Conservation (phyloP, 75 land plant species). For the Cunninghamia lanceolata region DNA sequence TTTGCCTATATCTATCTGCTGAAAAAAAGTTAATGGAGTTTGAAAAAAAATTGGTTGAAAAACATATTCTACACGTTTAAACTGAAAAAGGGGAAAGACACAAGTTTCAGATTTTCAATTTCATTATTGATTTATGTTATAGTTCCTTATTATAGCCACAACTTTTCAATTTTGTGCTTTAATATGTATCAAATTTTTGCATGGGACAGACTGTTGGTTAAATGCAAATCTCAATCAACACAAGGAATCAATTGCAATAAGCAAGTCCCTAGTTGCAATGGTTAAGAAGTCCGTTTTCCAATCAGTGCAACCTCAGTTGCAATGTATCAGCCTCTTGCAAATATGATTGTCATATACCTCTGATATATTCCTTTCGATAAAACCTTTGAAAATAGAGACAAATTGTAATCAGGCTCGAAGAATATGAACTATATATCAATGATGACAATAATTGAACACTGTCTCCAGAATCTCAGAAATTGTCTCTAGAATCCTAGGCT, state of each 20-base stretch:
- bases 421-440: no score
- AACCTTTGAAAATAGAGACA: no score
- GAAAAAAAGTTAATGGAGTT: not conserved
- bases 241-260: not conserved
- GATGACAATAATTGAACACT: no score
- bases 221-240: not conserved
- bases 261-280: not conserved
- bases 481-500: no score
- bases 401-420: no score
- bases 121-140: not conserved
- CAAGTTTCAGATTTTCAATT: not conserved
- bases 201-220: not conserved
- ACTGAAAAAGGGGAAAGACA: not conserved
- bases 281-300: not conserved
- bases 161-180: not conserved
- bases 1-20: not conserved
- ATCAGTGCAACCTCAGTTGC: not conserved
- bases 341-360: no score
- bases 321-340: not conserved
- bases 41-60: not conserved
- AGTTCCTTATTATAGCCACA: not conserved
- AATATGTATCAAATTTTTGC: not conserved
- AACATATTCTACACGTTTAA: no score
- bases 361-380: no score
- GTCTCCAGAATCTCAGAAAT: no score